phyloP scores from a whole-genome alignment of 805 yeast genomes.

The Metschnikowia vanudenii region DNA sequence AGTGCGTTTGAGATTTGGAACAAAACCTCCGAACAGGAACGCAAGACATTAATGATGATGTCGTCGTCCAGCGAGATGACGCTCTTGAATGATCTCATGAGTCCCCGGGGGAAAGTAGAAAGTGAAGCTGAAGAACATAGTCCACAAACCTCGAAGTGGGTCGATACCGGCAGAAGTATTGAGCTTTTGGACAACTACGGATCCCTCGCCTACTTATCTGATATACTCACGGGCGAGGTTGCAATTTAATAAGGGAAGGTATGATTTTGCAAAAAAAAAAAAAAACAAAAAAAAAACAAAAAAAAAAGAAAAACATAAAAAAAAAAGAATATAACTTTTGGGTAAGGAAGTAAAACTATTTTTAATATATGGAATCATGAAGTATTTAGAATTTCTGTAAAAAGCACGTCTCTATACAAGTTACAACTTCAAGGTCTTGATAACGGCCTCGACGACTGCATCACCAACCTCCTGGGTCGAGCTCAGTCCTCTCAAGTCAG shows the following conservation, averaged over 20 bases:
- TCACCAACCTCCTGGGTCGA: constrained; percentile 91
- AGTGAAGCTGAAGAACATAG: not conserved
- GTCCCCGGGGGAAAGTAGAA: not conserved
- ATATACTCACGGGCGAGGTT: constrained; percentile 29
- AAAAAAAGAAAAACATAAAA: no score
- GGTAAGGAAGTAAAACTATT: not conserved
- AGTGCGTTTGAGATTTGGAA: constrained; percentile 15
- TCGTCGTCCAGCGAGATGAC: constrained; percentile 20
- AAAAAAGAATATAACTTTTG: no score
- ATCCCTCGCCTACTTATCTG: constrained; percentile 34
- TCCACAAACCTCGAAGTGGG: not conserved
- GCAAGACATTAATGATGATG: constrained; percentile 1
- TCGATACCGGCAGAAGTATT: not conserved
- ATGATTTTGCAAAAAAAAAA: no score
- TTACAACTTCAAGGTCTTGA: constrained; percentile 43
- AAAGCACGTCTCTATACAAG: not conserved
- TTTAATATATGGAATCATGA: not conserved
- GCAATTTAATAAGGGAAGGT: not conserved
- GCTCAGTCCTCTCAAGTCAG: constrained; percentile 82
- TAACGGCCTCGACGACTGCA: constrained; percentile 77
- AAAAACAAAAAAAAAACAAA: no score
- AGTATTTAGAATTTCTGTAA: not conserved
- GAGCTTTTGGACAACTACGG: constrained; percentile 23
- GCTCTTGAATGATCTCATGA: constrained; percentile 12
- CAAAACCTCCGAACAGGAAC: not conserved